These are phyloP conservation scores for Picea sitchensis DNA, from an alignment of 75 land plant genomes.

Conservation along the genomic window DNA sequence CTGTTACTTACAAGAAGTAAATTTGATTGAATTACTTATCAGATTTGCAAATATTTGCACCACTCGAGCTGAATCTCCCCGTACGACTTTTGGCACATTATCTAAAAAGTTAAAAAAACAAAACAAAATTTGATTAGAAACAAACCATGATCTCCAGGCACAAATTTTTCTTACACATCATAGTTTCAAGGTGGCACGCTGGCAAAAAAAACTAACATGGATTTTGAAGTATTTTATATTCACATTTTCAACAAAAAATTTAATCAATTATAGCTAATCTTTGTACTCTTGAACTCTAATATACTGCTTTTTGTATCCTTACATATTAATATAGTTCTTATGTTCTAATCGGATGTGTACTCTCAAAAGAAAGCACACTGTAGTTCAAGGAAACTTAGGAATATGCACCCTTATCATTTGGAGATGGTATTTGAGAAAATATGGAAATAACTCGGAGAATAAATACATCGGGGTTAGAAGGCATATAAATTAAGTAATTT, in stretches of 20 bases:
- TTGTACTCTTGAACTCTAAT: background rate
- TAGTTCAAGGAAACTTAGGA: background rate
- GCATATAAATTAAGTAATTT: background rate
- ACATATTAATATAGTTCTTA: background rate
- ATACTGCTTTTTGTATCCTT: background rate
- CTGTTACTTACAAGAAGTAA: slow-evolving; percentile 60
- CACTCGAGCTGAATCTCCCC: slow-evolving; percentile 75
- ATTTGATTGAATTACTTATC: slow-evolving; percentile 81
- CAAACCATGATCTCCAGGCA: background rate
- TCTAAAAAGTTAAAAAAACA: slow-evolving; percentile 29
- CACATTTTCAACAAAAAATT: background rate
- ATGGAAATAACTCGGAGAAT: background rate
- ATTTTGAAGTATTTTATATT: background rate
- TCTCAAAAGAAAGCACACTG: background rate
- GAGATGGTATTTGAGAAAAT: background rate
- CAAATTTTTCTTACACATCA: background rate
- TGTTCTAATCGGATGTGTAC: background rate
- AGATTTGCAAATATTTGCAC: slow-evolving; percentile 82
- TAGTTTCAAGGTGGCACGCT: background rate
- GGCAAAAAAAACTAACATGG: background rate
- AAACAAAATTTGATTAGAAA: slow-evolving; percentile 1
- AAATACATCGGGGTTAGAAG: background rate
- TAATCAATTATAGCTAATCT: background rate
- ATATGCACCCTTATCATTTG: background rate
- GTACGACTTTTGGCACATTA: slow-evolving; percentile 64